Conservation (phyloP, 768 basidiomycete genomes). For the Cyclocybe cylindracea region DNA sequence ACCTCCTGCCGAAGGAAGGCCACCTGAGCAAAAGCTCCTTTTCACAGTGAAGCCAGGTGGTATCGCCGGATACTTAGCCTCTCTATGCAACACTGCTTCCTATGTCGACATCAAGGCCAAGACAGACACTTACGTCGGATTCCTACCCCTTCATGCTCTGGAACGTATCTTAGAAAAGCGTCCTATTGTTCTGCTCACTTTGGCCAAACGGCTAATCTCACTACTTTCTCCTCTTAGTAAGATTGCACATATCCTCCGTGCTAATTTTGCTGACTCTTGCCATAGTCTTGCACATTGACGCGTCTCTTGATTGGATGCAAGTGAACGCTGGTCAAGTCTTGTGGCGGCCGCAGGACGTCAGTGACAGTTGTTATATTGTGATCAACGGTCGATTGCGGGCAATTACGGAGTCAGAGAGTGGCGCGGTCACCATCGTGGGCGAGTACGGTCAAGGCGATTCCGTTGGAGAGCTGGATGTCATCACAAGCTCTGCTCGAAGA, state of each 20-base stretch:
- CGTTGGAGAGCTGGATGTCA: slow-evolving; percentile 96
- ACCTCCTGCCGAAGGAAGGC: slow-evolving; percentile 31
- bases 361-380: slow-evolving; percentile 97
- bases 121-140: slow-evolving; percentile 98
- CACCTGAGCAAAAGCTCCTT: slow-evolving; percentile 61
- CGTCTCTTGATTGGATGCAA: slow-evolving; percentile 98
- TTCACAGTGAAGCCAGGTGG: slow-evolving; percentile 98
- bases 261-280: neutral
- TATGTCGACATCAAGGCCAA: slow-evolving; percentile 98
- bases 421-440: slow-evolving; percentile 77
- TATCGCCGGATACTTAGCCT: slow-evolving; percentile 94
- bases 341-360: slow-evolving; percentile 87
- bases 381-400: slow-evolving; percentile 95
- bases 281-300: slow-evolving; percentile 92
- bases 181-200: slow-evolving; percentile 92
- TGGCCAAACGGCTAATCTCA: slow-evolving; percentile 96
- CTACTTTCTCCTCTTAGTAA: slow-evolving; percentile 89
- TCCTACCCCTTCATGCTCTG: slow-evolving; percentile 84
- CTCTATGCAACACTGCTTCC: slow-evolving; percentile 87
- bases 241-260: slow-evolving; percentile 13
- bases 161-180: slow-evolving; percentile 90
- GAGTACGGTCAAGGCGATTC: slow-evolving; percentile 98
- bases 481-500: slow-evolving; percentile 83
- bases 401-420: slow-evolving; percentile 76
- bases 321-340: slow-evolving; percentile 93